phyloP scores from a whole-genome alignment of 495 filamentous ascomycete species.

The Tuber umbilicatum region DNA sequence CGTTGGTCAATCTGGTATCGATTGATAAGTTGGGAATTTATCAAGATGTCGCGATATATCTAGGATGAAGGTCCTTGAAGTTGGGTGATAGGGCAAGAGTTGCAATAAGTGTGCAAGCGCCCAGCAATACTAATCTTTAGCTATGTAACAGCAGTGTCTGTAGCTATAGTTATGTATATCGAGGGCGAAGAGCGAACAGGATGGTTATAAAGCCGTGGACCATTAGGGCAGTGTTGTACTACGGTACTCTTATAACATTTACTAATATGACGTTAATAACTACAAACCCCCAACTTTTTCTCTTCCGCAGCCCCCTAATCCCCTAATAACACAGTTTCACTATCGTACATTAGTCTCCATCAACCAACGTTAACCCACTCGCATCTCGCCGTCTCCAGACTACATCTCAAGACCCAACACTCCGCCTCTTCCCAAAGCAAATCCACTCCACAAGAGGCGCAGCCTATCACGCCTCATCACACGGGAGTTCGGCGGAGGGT shows the following conservation, averaged over 20 bases:
- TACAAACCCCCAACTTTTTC: not conserved
- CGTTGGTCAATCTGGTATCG: not conserved
- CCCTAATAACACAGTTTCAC: not conserved
- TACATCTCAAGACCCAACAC: not conserved
- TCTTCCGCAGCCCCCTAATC: not conserved
- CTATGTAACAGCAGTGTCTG: not conserved
- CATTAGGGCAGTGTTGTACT: not conserved
- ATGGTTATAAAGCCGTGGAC: not conserved
- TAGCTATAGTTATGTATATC: not conserved
- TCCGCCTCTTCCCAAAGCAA: not conserved
- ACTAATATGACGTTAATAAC: constrained; percentile 1
- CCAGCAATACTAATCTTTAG: not conserved
- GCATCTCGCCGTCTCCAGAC: not conserved
- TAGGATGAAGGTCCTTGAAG: not conserved
- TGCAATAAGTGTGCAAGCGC: not conserved
- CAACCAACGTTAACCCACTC: not conserved
- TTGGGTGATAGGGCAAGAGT: not conserved
- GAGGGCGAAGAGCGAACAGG: not conserved
- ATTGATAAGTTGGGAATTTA: not conserved
- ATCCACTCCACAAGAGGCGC: not conserved
- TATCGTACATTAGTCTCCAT: not conserved
- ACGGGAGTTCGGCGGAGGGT: not conserved
- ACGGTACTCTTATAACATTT: not conserved
- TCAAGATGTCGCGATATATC: not conserved
- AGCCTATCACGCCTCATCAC: not conserved